These are phyloP conservation scores for Gossypium davidsonii DNA, from an alignment of 441 rosid species.

Conservation along the genomic window DNA sequence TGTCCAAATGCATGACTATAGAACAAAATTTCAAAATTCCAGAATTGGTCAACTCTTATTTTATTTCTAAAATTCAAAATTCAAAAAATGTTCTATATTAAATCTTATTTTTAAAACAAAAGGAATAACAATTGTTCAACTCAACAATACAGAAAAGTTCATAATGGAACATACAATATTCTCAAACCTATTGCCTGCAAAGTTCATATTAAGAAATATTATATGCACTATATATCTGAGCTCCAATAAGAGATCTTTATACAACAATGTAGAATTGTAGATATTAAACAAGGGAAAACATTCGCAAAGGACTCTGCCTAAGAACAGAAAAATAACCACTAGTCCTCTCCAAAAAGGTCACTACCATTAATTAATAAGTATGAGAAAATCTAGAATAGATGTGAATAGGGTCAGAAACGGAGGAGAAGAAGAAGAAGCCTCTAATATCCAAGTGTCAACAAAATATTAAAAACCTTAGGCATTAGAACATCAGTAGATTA, in stretches of 20 bases:
- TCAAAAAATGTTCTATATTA: too few species aligned
- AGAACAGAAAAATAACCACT: not conserved
- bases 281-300: not conserved
- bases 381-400: not conserved
- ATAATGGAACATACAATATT: not conserved
- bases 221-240: not conserved
- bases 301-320: not conserved
- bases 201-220: not conserved
- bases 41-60: not conserved
- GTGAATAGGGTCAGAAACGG: not conserved
- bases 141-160: not conserved
- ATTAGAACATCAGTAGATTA: not conserved
- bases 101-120: not conserved
- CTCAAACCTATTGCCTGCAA: not conserved
- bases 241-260: slow-evolving; percentile 5
- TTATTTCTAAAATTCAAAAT: too few species aligned
- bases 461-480: not conserved
- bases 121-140: not conserved
- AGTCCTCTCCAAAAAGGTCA: not conserved
- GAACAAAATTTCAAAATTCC: not conserved
- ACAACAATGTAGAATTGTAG: not conserved
- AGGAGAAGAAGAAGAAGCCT: not conserved
- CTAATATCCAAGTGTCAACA: not conserved
- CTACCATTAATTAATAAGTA: not conserved
- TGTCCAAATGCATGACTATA: slow-evolving; percentile 3